Conservation (phyloP, 2,329 filamentous ascomycete genomes). For the Apiospora arundinis region DNA sequence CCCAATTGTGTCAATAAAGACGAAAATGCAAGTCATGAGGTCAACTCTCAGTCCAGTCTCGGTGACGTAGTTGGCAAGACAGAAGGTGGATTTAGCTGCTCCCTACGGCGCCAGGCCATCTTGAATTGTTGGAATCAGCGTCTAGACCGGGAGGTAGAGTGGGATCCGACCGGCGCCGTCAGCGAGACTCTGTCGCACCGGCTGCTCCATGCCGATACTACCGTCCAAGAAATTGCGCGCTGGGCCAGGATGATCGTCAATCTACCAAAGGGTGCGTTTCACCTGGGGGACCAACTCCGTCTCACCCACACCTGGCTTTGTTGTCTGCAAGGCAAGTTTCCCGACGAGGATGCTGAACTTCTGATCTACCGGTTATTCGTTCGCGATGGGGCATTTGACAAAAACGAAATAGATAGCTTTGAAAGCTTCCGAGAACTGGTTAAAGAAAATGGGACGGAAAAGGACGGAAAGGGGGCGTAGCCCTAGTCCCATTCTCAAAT, state of each 20-base stretch:
- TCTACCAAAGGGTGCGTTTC: background rate
- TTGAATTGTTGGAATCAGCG: background rate
- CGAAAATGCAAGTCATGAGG: background rate
- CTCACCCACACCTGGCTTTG: background rate
- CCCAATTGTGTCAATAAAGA: background rate
- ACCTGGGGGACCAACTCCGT: background rate
- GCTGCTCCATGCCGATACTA: background rate
- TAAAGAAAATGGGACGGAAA: background rate
- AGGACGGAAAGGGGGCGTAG: no score
- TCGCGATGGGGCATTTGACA: background rate
- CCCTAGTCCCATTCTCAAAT: no score
- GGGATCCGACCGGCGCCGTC: background rate
- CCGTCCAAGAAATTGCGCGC: background rate
- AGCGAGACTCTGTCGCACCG: background rate
- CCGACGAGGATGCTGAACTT: background rate
- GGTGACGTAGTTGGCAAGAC: background rate
- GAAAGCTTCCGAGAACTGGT: background rate
- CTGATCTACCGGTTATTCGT: background rate
- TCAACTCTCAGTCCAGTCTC: background rate
- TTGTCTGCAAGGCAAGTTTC: background rate
- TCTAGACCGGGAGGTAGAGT: background rate
- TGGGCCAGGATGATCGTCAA: background rate
- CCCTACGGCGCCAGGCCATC: background rate
- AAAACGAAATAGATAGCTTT: background rate
- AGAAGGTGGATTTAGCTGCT: background rate